Evolutionary conservation across 2,329 filamentous ascomycete species (phyloP), one percentile per base, ranked within the genome.

Genomic region (Macrophomina tecta): DNA sequence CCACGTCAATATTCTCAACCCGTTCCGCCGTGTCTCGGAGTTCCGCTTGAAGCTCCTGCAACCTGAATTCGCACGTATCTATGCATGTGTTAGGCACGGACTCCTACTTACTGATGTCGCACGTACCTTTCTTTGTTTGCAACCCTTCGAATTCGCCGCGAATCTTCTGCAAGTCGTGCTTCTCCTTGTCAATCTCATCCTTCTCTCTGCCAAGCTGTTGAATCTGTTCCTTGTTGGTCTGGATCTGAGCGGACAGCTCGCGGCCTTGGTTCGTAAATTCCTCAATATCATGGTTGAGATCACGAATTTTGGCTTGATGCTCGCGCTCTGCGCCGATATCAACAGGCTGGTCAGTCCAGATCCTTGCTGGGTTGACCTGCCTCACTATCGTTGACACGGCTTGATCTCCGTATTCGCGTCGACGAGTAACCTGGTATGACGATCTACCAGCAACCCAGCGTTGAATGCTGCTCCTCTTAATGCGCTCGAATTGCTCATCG

Each of bases 391-490:
- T 93, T 1, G 92, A 92, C 56, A 87, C 87, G 14, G 90, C 86
- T 1, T 92, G 93, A 77, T 97, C 86, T 2, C 92, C 93, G 77
- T 97, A 97, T 76, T 98, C 94, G 70, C 83, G 85, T 56, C 94
- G 89, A 16, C 91, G 87, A 5, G 83, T 84, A 62, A 95, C 85
- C 23, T 83, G 84, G 76, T 91, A 94, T 8, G 78, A 80, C 60
- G 88, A 85, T 16, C 81, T 85, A 3, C 89, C 89, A 30, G 90
- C 85, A n/a, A 92, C 87, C 86, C 91, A 97, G 28, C 82, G 85
- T 49, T 79, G 83, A 62, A 97, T 83, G 14, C 84, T 81, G 58
- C 82, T 85, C 14, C 81, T 79, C 49, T 86, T 80, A 40, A 97
- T 81, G n/a, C 78, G 80, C n/a, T 90, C 82, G 72, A 90, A 92